Conservation (phyloP, 1,139 yeast species). For the Sugiyamaella castrensis region DNA sequence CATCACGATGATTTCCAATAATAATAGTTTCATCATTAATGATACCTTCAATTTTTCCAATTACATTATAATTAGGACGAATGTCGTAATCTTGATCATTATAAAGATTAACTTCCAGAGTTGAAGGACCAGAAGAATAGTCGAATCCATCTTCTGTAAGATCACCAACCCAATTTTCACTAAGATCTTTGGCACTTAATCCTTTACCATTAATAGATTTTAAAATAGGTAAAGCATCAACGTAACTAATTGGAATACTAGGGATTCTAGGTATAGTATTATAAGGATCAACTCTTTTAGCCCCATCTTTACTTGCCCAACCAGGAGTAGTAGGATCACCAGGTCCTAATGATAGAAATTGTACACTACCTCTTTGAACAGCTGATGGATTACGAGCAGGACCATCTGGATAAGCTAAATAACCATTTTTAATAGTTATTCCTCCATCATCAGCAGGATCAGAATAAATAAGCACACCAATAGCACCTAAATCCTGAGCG, state of each 20-base stretch:
- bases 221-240: slow-evolving; percentile 57
- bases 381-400: slow-evolving; percentile 67
- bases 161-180: slow-evolving; percentile 49
- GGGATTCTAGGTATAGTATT: slow-evolving; percentile 58
- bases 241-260: slow-evolving; percentile 57
- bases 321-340: slow-evolving; percentile 94
- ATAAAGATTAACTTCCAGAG: slow-evolving; percentile 48
- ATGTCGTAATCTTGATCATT: slow-evolving; percentile 57
- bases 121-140: slow-evolving; percentile 64
- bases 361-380: slow-evolving; percentile 82
- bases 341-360: slow-evolving; percentile 69
- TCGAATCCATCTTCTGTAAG: slow-evolving; percentile 41
- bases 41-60: slow-evolving; percentile 56
- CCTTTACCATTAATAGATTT: slow-evolving; percentile 56
- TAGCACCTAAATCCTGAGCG: slow-evolving; percentile 62
- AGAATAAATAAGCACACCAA: slow-evolving; percentile 57
- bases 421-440: slow-evolving; percentile 50
- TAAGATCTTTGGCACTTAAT: slow-evolving; percentile 34
- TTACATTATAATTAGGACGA: slow-evolving; percentile 57
- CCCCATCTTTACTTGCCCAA: slow-evolving; percentile 57
- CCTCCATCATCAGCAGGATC: slow-evolving; percentile 67
- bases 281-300: slow-evolving; percentile 48
- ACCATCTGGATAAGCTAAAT: slow-evolving; percentile 59
- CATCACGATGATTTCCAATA: slow-evolving; percentile 68
- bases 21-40: slow-evolving; percentile 51